Conservation (phyloP, 129 eudicot genomes). For the Saussurea involucrata region DNA sequence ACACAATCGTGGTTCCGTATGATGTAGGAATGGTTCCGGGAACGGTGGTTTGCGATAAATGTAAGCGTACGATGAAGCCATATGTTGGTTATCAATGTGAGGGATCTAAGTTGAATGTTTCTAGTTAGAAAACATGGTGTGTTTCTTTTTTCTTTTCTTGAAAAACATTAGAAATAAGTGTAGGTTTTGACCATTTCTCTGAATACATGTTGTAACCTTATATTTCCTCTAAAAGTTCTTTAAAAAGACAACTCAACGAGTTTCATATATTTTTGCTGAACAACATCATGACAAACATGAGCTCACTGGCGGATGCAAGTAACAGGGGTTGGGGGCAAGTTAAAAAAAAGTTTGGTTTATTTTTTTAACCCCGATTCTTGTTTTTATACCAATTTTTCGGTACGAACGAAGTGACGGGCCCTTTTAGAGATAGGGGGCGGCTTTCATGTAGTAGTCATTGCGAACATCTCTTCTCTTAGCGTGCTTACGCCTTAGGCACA, state of each 20-base stretch:
- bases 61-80: slow-evolving; percentile 44
- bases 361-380: too few relatives aligned
- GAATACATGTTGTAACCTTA: neutral
- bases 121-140: slow-evolving; percentile 7
- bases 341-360: too few relatives aligned
- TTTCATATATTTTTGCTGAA: neutral
- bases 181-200: neutral
- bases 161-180: slow-evolving; percentile 12
- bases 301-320: too few relatives aligned
- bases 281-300: neutral
- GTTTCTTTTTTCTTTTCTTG: neutral
- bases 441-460: too few relatives aligned
- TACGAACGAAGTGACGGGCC: too few relatives aligned
- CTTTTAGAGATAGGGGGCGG: too few relatives aligned
- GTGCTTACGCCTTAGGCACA: too few relatives aligned
- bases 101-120: slow-evolving; percentile 26
- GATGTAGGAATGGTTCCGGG: slow-evolving; percentile 40
- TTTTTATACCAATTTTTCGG: too few relatives aligned
- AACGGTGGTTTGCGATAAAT: slow-evolving; percentile 33
- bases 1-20: slow-evolving; percentile 38
- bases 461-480: too few relatives aligned
- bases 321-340: too few relatives aligned
- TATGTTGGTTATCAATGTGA: slow-evolving; percentile 50
- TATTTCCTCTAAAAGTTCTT: neutral
- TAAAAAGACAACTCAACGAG: neutral